A percentile compares a stretch with the other conserved stretches of the same genome.
phyloP scores from a whole-genome alignment of 1,284 basidiomycete genomes.

The Fomitopsis pinicola region DNA sequence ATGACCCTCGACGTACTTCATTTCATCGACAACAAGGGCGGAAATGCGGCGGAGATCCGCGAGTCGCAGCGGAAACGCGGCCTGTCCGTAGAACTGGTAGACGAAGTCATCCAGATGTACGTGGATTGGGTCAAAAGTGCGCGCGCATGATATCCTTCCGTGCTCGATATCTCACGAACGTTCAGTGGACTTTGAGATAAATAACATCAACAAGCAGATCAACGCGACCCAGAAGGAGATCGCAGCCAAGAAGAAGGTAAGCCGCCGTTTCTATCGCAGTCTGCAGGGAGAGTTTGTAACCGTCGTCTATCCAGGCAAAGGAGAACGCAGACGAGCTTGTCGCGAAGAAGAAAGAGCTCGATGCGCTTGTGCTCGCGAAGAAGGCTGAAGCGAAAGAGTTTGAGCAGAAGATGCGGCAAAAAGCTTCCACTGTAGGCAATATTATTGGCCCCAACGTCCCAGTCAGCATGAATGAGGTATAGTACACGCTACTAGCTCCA shows the following conservation, averaged over 20 bases:
- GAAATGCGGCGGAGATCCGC: conserved; percentile 89
- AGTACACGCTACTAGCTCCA: background rate
- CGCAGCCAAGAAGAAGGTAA: conserved; percentile 87
- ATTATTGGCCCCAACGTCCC: conserved; percentile 87
- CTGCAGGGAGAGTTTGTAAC: background rate
- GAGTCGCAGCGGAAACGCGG: conserved; percentile 93
- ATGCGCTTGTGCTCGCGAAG: conserved; percentile 75
- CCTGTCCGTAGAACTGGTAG: conserved; percentile 86
- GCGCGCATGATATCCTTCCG: conserved; percentile 19
- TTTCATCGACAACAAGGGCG: conserved; percentile 87
- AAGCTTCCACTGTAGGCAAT: conserved; percentile 86
- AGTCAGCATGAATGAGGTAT: conserved; percentile 85
- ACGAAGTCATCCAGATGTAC: conserved; percentile 92
- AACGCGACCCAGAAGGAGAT: conserved; percentile 95
- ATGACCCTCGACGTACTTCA: conserved; percentile 78
- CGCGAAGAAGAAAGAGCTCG: conserved; percentile 74
- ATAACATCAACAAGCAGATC: conserved; percentile 75
- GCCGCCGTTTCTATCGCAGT: background rate
- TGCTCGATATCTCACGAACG: background rate
- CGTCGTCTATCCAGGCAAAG: conserved; percentile 60
- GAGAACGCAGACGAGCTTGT: conserved; percentile 87
- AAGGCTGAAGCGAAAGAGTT: conserved; percentile 75
- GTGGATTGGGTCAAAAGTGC: conserved; percentile 88
- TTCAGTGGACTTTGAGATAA: conserved; percentile 82
- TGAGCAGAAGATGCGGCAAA: conserved; percentile 76